phyloP scores from a whole-genome alignment of 257 asterid genomes.

The Henckelia pumila region DNA sequence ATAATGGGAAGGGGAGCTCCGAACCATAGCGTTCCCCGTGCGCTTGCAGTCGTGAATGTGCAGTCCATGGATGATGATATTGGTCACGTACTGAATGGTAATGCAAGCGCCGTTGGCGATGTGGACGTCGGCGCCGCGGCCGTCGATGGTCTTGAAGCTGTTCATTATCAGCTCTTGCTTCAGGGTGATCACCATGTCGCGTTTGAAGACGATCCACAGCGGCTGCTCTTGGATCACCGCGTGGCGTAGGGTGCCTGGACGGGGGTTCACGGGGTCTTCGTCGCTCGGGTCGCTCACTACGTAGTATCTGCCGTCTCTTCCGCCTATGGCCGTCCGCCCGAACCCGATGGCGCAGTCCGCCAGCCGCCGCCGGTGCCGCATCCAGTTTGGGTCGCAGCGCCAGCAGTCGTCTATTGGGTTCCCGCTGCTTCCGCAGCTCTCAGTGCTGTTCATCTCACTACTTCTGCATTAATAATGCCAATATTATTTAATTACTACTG shows the following conservation, averaged over 20 bases:
- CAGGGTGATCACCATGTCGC: slow-evolving; percentile 73
- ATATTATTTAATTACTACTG: not conserved
- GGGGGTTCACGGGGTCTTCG: slow-evolving; percentile 73
- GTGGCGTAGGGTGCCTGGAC: slow-evolving; percentile 82
- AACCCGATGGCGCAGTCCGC: slow-evolving; percentile 87
- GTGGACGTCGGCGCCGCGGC: slow-evolving; percentile 76
- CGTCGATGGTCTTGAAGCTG: slow-evolving; percentile 90
- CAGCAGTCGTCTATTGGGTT: slow-evolving; percentile 95
- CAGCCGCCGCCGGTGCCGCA: slow-evolving; percentile 64
- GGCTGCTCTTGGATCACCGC: slow-evolving; percentile 86
- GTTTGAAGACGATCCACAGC: slow-evolving; percentile 74
- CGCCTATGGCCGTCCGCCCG: slow-evolving; percentile 86
- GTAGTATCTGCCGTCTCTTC: slow-evolving; percentile 70
- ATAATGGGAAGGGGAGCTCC: slow-evolving; percentile 66
- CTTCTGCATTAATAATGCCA: slow-evolving; percentile 42
- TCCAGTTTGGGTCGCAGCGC: slow-evolving; percentile 80
- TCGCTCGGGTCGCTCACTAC: slow-evolving; percentile 64
- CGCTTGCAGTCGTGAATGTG: slow-evolving; percentile 72
- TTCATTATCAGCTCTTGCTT: slow-evolving; percentile 83
- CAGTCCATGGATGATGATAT: slow-evolving; percentile 77
- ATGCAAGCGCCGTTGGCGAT: slow-evolving; percentile 74
- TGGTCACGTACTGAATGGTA: slow-evolving; percentile 65
- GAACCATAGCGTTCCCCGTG: slow-evolving; percentile 85
- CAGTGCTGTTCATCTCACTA: slow-evolving; percentile 62
- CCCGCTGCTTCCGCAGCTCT: slow-evolving; percentile 62